Base-by-base conservation (phyloP, 1,139 yeast species). In the Diutina neorugosa region DNA sequence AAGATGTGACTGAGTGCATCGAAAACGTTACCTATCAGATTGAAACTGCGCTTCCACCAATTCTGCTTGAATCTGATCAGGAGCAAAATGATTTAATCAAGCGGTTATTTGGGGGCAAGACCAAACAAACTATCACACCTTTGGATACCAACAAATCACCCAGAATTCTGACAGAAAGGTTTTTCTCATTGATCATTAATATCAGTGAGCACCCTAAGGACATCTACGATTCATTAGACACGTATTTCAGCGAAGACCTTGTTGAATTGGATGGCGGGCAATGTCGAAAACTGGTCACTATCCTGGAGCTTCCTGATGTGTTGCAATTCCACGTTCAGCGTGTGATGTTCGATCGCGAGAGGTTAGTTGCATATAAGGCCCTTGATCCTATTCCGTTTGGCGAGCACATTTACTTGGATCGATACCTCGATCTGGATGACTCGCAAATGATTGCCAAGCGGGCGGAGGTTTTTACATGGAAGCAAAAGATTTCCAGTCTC, bases 1-100 rank as follows among this genome's bases (percentile, higher is more conserved):
- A 93, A 65, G 98, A 93, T 70, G 98, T 93, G 18, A 89, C 97
- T 0, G 98, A 93, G 65, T 91, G 98, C 67, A 90, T 93, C 61
- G 96, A 91, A 55, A 93, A 93, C 65, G 97, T 93, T 4, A 74
- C 91, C n/a, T 87, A 84, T 58, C 98, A 91, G 65, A 72, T 91
- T 34, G 97, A 91, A 63, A 88, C 96, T n/a, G 95, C 96, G 0
- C 74, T 86, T 56, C 81, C 80, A 51, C 96, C 96, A 0, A 73
- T 73, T 14, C 65, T 66, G 2, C 69, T 86, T 42, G 87, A 82
- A 53, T 81, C 77, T 2, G 94, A 86, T 61, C 84, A 87, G 20
- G 97, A 91, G 63, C 97, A 91, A 63, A 66, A 75, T 52, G 98
- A 91, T 66, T 65, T 88, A 49, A 76, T 91, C 52, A 91, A 91